phyloP scores from a whole-genome alignment of 2,329 filamentous ascomycete species.

The Xylariaceae sp. region DNA sequence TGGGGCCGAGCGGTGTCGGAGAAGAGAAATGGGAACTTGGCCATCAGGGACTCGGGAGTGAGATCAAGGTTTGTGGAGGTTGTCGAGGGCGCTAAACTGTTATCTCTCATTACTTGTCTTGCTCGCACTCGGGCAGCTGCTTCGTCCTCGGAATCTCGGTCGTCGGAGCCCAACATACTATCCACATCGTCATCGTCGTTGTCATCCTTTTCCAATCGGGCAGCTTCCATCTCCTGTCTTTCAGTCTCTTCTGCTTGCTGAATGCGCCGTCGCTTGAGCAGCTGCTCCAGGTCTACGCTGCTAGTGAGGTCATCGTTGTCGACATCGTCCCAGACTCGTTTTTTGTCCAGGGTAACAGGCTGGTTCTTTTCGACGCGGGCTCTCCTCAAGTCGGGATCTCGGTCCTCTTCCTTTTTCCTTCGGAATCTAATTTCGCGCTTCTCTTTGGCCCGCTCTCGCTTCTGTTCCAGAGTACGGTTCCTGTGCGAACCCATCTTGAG shows the following conservation, averaged over 20 bases:
- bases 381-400: constrained; percentile 76
- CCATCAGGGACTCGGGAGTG: constrained; percentile 63
- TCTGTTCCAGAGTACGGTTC: constrained; percentile 66
- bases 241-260: constrained; percentile 51
- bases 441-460: constrained; percentile 74
- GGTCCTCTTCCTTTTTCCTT: constrained; percentile 83
- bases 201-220: constrained; percentile 41
- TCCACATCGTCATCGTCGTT: constrained; percentile 61
- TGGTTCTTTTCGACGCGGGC: constrained; percentile 79
- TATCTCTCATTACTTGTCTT: constrained; percentile 53
- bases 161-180: constrained; percentile 77
- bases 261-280: constrained; percentile 61
- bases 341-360: constrained; percentile 81
- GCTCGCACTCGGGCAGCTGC: constrained; percentile 50
- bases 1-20: constrained; percentile 59
- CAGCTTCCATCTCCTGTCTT: constrained; percentile 51
- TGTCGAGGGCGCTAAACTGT: constrained; percentile 62
- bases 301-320: constrained; percentile 63
- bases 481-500: constrained; percentile 26
- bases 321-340: constrained; percentile 87
- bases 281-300: constrained; percentile 63
- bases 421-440: constrained; percentile 79
- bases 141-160: constrained; percentile 47
- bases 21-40: constrained; percentile 69
- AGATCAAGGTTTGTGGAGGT: constrained; percentile 69